Base-by-base conservation (phyloP, 371 early-diverging fungal genomes). In the Syncephalastrum racemosum region DNA sequence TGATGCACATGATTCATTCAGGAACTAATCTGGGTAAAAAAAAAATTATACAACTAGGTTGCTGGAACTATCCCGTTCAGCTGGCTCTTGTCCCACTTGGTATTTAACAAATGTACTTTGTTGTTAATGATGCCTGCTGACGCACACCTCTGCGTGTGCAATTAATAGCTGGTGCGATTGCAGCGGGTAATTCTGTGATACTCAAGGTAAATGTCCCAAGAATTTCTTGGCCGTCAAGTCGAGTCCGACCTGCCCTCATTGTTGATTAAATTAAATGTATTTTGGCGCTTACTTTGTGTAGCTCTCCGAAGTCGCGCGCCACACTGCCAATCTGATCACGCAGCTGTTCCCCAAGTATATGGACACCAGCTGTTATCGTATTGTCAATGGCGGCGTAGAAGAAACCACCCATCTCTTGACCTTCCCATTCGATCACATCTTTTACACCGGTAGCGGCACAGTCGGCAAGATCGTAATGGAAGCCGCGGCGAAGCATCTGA, bases 401-500 rank as follows among this genome's bases (percentile, higher is more conserved):
- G 89, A 92, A 75, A 84, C 94, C 5, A 88, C 92, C 0, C 72
- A 57, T 42, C 69, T 96, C 58, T 77, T 96, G 27, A 75, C 73
- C 44, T 62, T 82, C 53, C 69, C 67, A 56, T 92, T 87, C 55
- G 92, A 94, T 67, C 88, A 90, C 64, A 92, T 91, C 70, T 88
- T 91, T 44, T 95, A 90, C 70, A 95, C 96, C 5, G 96, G 96
- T 55, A 87, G 81, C 62, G 80, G 83, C 19, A 20, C 54, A 3
- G 92, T 95, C 4, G 96, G 85, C 54, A 85, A 82, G 59, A 80
- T 94, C 23, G 77, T 93, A 20, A 85, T 86, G 77, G 61, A 61
- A 43, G 91, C 91, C 4, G 93, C 92, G 3, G 80, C 89, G 20
- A 74, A 87, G 59, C 67, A 86, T 50, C 71, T 91, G 59, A 83